A percentile compares a stretch with the other conserved stretches of the same genome.
These are phyloP conservation scores for Pythium vanterpoolii DNA, from an alignment of 352 stramenopile species.

Conservation along the genomic window DNA sequence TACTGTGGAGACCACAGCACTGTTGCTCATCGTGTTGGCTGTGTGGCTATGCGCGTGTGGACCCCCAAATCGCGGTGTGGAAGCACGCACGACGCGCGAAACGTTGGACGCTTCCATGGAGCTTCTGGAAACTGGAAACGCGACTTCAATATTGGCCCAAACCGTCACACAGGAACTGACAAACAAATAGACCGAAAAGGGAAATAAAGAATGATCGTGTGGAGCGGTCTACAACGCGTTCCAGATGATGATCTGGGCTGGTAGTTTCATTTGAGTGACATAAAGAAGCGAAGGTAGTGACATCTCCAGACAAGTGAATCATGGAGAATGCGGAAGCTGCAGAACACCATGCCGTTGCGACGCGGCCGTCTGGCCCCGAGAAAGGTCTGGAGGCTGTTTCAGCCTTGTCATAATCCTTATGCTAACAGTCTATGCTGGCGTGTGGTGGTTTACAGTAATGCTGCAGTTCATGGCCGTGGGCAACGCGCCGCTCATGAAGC, in stretches of 20 bases:
- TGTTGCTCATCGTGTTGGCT: conserved; percentile 25
- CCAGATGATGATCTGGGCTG: conserved; percentile 1
- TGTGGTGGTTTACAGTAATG: conserved; percentile 47
- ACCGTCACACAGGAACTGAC: neutral
- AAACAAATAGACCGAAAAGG: conserved; percentile 1
- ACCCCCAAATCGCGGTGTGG: neutral
- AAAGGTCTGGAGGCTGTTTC: conserved; percentile 27
- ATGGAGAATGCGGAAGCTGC: conserved; percentile 18
- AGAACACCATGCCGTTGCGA: neutral
- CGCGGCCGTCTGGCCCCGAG: conserved; percentile 27
- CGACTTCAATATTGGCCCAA: conserved; percentile 25
- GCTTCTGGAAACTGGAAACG: neutral
- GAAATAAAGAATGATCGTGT: conserved; percentile 24
- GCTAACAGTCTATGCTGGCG: neutral
- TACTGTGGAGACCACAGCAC: conserved; percentile 8
- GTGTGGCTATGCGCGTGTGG: neutral
- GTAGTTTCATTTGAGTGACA: neutral
- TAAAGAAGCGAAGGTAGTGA: neutral
- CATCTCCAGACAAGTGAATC: neutral
- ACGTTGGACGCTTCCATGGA: conserved; percentile 9
- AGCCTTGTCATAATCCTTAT: too few relatives aligned
- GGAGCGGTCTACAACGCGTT: neutral
- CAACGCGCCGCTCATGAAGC: conserved; percentile 82
- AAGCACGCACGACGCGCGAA: neutral
- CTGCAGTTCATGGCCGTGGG: conserved; percentile 82